Evolutionary conservation across 2,329 filamentous ascomycete species (phyloP), one percentile per base, ranked within the genome.

Genomic region (Capronia coronata): DNA sequence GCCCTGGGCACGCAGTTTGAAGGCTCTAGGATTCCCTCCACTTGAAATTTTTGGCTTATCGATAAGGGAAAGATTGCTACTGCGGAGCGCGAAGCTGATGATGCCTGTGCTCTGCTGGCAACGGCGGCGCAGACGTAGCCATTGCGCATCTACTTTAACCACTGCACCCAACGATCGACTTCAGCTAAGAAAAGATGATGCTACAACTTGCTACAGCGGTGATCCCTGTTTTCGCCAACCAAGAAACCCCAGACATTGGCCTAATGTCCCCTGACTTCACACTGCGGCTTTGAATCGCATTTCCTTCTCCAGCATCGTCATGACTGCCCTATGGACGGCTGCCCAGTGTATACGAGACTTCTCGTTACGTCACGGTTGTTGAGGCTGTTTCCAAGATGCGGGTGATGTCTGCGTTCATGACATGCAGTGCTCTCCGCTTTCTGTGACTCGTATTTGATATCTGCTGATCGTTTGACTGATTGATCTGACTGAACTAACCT

Each of bases 11-110:
- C 13, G 7, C 7, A n/a, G 23, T 5, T 27, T 37, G 34, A 37
- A 37, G 14, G 25, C 25, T 5, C 25, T 27, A 27, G 10, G 25
- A 7, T 18, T 37, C 34, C 34, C 34, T 41, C 22, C 38, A 8
- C 22, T 41, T n/a, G 19, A 41, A 45, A 39, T 29, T 49, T 49
- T 49, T 49, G n/a, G 43, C 47, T 49, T 49, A 49, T 49, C 47
- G 47, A 44, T 44, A 49, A 45, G 42, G 25, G 22, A 27, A 10
- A 27, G 5, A 27, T 10, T 27, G n/a, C 30, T 37, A 37, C 34
- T n/a, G 34, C 16, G 34, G 29, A 32, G 23, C n/a, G n/a, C n/a
- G n/a, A n/a, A n/a, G n/a, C n/a, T n/a, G n/a, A n/a, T n/a, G n/a
- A n/a, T n/a, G n/a, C n/a, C n/a, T n/a, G n/a, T n/a, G n/a, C n/a